Base-by-base conservation (phyloP, 805 yeast species). In the Clavispora fructus region DNA sequence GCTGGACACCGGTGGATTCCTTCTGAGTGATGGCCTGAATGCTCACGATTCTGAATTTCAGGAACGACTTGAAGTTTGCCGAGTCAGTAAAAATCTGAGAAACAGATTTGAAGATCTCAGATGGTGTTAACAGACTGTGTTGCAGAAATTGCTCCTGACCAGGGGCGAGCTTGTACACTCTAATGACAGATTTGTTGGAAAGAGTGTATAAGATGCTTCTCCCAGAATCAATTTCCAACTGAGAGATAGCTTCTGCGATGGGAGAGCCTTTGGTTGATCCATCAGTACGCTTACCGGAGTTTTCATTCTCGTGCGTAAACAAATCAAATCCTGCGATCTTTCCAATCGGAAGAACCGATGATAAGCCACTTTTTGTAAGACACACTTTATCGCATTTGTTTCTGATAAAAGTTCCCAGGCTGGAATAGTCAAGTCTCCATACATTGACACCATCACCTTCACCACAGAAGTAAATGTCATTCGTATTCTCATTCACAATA, bases 381-480 rank as follows among this genome's bases (percentile, higher is more conserved):
- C 97, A 89, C 35, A 84, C 80, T 63, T 90, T 90, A 55, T 80
- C 81, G 59, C 95, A 87, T 56, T 83, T 86, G 58, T 87, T 84
- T 51, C 83, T 80, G 61, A 89, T 89, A 87, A 96, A 92, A 45
- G 87, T 84, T 41, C 89, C 94, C 25, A 85, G 78, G 53, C 83
- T 85, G 6, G 91, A 78, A 61, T 94, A 94, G 48, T 80, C 83
- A 45, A 94, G 70, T 60, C 88, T 92, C 96, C 97, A 94, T 38
- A 94, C 74, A 55, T 91, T 82, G 32, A 74, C 67, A 1, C 90
- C 92, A 53, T 87, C 89, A 17, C 83, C 80, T 35, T 76, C 77
- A n/a, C 96, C 95, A 8, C 87, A 75, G 63, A 95, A 88, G 61
- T 87, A 88, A 6, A 94, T 79, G 46, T 92, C 90, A 40, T 88